Percentiles rank a stretch among this genome's conserved stretches.
Conservation (phyloP, 1,284 basidiomycete genomes). For the Ustilago loliicola region DNA sequence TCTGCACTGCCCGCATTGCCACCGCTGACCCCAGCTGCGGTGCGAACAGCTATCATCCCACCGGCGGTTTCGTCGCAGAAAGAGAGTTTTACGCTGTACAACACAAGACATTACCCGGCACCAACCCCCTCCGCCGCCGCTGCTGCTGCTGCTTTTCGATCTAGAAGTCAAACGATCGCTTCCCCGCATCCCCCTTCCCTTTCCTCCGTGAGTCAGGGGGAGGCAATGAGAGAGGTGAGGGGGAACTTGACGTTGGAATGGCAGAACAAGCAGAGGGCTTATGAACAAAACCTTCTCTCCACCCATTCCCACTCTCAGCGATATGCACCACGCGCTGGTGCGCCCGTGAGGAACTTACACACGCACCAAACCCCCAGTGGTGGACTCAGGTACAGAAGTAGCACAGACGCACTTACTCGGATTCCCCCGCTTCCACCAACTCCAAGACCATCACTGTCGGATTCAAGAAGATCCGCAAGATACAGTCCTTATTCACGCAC, state of each 20-base stretch:
- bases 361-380: background rate
- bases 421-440: background rate
- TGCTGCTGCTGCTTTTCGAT: background rate
- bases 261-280: conserved; percentile 17
- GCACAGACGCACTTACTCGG: background rate
- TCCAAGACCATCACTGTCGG: background rate
- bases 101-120: background rate
- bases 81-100: conserved; percentile 22
- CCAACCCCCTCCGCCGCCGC: background rate
- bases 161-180: background rate
- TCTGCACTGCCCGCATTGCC: too few relatives aligned
- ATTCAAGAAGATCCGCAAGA: background rate
- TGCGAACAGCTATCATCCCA: background rate
- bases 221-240: conserved; percentile 11
- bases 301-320: too few relatives aligned
- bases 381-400: background rate
- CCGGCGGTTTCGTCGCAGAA: conserved; percentile 35
- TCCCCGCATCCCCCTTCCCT: background rate
- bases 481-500: background rate
- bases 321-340: too few relatives aligned
- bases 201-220: background rate
- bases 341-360: too few relatives aligned
- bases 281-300: background rate
- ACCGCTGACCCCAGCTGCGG: background rate
- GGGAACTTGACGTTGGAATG: conserved; percentile 21